Evolutionary conservation across 139 green algal species (phyloP), one percentile per base, ranked within the genome.

Genomic region (Mesostigma viride): DNA sequence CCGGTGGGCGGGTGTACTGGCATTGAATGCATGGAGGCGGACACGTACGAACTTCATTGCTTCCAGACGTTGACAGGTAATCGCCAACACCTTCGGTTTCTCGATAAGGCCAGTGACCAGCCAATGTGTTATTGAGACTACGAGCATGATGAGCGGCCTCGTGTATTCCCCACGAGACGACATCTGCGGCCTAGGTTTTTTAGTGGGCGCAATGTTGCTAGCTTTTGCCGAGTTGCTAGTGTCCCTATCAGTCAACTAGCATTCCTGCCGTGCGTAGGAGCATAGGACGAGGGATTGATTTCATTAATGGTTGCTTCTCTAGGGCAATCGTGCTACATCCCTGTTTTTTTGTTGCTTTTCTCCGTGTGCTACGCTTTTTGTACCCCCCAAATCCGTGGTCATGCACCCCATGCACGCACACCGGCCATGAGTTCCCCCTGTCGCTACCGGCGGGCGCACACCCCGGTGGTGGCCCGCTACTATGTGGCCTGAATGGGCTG

Each of bases 21-120:
- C 36, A 94, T 95, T 24, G 81, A 95, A 68, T 74, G 94, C 35
- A 67, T 97, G 47, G 81, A 93, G 60, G 84, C 88, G 0, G 91
- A 95, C 45, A 94, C 74, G 1, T 97, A 96, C 73, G 86, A 96
- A 73, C 69, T 97, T 59, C 90, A 96, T 76, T 95, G 87, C 79
- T 88, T 92, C 60, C 82, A 90, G 71, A 89, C 82, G 0, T 71
- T 86, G 8, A 95, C 90, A 3, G 91, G 71, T 77, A 58, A 6
- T 8, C 30, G 14, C 27, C 4, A 67, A 30, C 28, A 26, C 17
- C 22, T 64, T 60, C 11, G n/a, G 6, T 60, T 6, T 8, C 60
- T 67, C 35, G 6, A 60, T 31, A 26, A 30, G 11, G 8, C 60
- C 8, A 35, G 11, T 14, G 11, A 14, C 8, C 8, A 14, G 30